Base-by-base conservation (phyloP, 768 basidiomycete species). In the Lyophyllum semitale region DNA sequence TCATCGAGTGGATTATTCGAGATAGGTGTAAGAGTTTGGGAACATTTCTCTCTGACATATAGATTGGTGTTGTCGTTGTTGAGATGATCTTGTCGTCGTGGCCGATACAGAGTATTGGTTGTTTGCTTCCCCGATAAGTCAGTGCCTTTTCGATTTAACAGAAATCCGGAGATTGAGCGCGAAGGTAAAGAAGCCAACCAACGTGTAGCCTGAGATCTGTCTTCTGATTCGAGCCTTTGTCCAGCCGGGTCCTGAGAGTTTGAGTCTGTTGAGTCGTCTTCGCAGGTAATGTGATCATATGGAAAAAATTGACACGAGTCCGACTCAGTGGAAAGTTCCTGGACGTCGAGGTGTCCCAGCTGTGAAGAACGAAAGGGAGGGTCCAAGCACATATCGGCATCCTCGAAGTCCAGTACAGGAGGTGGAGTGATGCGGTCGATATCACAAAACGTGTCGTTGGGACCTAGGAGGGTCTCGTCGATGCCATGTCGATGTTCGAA, bases 331-430 rank as follows among this genome's bases (percentile, higher is more conserved):
- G 23, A 26, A 40, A 48, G 42, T 38, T 53, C 42, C 4, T 47
- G 30, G 32, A 33, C 27, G 29, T 33, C 29, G 46, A 50, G 42
- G 47, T 47, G 29, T 45, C 47, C 44, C 35, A 43, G 13, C 17
- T 47, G 51, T 40, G 54, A 40, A 41, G 54, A 30, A 40, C 8
- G 15, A 54, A 47, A 41, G 33, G 20, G 25, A 26, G 47, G 29
- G 41, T 27, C 26, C 27, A 33, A 53, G 40, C 27, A 35, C 4
- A 27, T 37, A 51, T 59, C 58, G 30, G 40, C 49, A 27, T 59
- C 56, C 37, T 57, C 60, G 35, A 57, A 51, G 45, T 59, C 51
- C 8, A 61, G 49, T 44, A 59, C 23, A 29, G 43, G 46, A 27
- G 58, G 38, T n/a, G 41, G n/a, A 13, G 27, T 23, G 38, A 35